A percentile compares a stretch with the other conserved stretches of the same genome.
Evolutionary conservation across 345 rosid genomes (phyloP).

Genomic region (Brassica juncea): DNA sequence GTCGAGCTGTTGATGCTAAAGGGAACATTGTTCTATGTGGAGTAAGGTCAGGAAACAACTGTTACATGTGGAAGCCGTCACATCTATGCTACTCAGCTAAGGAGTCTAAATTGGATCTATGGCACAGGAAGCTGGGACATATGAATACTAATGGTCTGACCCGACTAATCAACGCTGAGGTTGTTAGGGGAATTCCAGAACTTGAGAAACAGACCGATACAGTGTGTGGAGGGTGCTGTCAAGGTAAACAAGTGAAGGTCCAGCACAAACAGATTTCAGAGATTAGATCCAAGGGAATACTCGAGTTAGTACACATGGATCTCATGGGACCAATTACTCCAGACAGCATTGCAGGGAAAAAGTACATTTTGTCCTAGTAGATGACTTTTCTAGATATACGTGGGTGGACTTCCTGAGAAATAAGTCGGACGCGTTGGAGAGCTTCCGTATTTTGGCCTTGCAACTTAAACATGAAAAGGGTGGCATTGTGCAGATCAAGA

Average conservation of each 20-base stretch:
- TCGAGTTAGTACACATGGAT: no score
- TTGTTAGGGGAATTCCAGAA: not conserved
- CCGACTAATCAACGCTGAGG: not conserved
- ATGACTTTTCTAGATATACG: not conserved
- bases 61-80: no score
- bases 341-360: no score
- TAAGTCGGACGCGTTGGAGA: not conserved
- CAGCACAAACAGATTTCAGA: not conserved
- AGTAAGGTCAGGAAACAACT: no score
- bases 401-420: not conserved
- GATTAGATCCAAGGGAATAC: not conserved
- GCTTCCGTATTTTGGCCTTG: not conserved
- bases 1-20: no score
- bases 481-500: no score
- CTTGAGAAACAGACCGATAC: not conserved
- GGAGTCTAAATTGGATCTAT: not conserved
- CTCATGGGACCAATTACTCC: no score
- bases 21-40: no score
- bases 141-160: not conserved
- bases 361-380: not conserved
- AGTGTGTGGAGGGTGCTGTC: not conserved
- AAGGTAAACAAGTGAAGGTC: not conserved
- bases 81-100: not conserved
- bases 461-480: not conserved
- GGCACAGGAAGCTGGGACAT: not conserved